Percentiles rank a stretch among this genome's conserved stretches.
Conservation (phyloP, 768 basidiomycete genomes). For the Psilocybe azurescens region DNA sequence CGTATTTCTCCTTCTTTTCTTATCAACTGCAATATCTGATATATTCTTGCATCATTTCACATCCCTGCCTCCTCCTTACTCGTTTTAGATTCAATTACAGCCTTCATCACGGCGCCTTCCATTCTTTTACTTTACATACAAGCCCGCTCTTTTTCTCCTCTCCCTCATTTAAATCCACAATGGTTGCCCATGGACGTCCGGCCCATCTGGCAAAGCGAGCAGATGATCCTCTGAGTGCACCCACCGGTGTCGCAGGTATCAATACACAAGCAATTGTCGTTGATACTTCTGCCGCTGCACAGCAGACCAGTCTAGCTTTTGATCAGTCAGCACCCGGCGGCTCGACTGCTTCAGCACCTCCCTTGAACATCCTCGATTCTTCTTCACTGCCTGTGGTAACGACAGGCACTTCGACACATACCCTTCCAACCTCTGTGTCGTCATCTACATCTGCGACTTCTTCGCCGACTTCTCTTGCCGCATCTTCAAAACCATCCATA, state of each 20-base stretch:
- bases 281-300: constrained; percentile 21
- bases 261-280: constrained; percentile 11
- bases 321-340: constrained; percentile 21
- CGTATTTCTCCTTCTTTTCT: constrained; percentile 1
- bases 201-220: constrained; percentile 20
- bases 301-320: constrained; percentile 19
- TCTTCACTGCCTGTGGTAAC: constrained; percentile 1
- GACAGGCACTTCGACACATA: constrained; percentile 2
- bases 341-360: constrained; percentile 14
- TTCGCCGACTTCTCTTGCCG: constrained; percentile 20
- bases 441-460: constrained; percentile 14
- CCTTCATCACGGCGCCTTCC: constrained; percentile 24
- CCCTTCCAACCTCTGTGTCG: constrained; percentile 13
- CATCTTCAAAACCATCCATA: constrained; percentile 37
- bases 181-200: constrained; percentile 27
- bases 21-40: background rate
- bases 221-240: constrained; percentile 14
- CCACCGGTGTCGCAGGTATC: constrained; percentile 25
- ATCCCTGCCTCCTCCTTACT: constrained; percentile 16
- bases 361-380: constrained; percentile 8
- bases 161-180: constrained; percentile 13
- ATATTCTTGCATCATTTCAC: constrained; percentile 11
- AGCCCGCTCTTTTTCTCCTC: constrained; percentile 16
- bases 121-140: constrained; percentile 26
- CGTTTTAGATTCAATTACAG: constrained; percentile 20